Evolutionary conservation across 805 yeast genomes (phyloP).

Genomic region (Saturnispora saitoi): DNA sequence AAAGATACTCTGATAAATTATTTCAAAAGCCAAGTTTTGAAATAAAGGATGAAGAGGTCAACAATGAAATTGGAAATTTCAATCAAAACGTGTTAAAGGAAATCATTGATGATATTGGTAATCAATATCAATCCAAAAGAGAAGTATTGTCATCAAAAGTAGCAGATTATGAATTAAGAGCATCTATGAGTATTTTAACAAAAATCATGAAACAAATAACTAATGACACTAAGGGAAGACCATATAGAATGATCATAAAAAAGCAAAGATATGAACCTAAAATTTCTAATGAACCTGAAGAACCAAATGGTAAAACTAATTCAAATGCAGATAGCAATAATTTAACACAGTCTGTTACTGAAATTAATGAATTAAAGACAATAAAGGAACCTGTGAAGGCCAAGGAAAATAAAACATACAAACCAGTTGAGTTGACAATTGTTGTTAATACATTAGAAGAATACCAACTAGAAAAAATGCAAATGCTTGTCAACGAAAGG

Average conservation of each 20-base stretch:
- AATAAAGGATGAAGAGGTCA: background rate
- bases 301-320: constrained; percentile 3
- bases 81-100: constrained; percentile 11
- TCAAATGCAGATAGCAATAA: background rate
- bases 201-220: constrained; percentile 34
- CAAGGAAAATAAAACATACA: background rate
- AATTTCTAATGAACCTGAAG: background rate
- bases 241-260: constrained; percentile 31
- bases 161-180: constrained; percentile 62
- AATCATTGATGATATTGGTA: constrained; percentile 22
- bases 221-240: constrained; percentile 23
- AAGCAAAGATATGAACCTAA: constrained; percentile 6
- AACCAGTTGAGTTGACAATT: constrained; percentile 8
- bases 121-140: constrained; percentile 25
- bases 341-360: background rate
- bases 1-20: constrained; percentile 3
- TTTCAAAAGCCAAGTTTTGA: constrained; percentile 3
- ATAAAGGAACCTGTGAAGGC: background rate
- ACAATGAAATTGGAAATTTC: background rate
- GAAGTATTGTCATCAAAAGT: constrained; percentile 37
- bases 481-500: constrained; percentile 19
- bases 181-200: constrained; percentile 48
- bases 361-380: background rate
- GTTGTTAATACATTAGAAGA: constrained; percentile 11
- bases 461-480: constrained; percentile 10